Base-by-base conservation (phyloP, 2,329 filamentous ascomycete species). In the Fusarium pininemorale region DNA sequence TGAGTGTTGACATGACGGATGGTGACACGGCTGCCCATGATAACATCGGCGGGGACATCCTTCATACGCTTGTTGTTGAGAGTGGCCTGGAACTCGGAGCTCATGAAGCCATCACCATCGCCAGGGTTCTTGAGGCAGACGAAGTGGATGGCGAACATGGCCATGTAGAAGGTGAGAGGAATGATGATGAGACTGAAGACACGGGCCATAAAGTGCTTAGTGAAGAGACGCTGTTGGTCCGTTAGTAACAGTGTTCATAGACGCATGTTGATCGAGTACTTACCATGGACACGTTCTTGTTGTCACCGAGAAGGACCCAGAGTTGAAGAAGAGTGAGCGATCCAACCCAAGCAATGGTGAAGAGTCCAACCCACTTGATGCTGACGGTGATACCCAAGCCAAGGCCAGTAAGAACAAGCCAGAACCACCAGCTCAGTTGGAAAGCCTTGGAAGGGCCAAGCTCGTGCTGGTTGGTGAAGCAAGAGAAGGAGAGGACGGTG, bases 51-150 rank as follows among this genome's bases (percentile, higher is more conserved):
- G 5, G 96, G 93, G 10, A 97, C 95, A 83, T 97, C 95, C 81
- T 94, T 92, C 96, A 99, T 99, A 60, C 90, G 92, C 87, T 98
- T 99, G 79, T 91, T 95, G 85, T 98, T 99, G 75, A 99, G 87
- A 5, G 96, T 98, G 38, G 96, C 93, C 85, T 99, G 96, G 87
- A 99, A 99, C 81, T 99, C 96, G 63, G 96, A 98, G 81, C 95
- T 98, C 96, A 99, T 99, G 87, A 99, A 99, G 63, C 96, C 96
- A 83, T 99, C 96, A 62, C 96, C 96, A 59, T 99, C 96, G 69
- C 96, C 96, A 35, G 96, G 96, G 84, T 99, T 99, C 69, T 92
- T 90, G 47, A 99, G 89, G 86, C 94, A 97, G 76, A 95, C 77
- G 84, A 99, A 99, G 87, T 99, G 96, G 79, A 99, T 97, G 60